Evolutionary conservation across 2,329 filamentous ascomycete genomes (phyloP).

Genomic region (Metarhizium humberi): DNA sequence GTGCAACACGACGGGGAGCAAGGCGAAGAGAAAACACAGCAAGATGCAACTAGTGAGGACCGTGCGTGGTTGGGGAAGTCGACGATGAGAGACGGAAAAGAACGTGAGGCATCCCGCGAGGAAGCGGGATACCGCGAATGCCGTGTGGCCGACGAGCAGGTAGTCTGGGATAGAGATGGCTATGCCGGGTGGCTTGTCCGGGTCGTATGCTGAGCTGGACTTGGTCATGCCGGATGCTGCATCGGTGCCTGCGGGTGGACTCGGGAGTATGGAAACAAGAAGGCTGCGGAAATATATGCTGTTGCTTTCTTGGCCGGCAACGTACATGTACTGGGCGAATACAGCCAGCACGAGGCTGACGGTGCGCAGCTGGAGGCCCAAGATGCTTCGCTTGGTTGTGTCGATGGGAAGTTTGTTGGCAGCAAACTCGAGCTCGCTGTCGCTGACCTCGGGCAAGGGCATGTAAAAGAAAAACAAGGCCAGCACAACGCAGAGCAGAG

Average conservation of each 20-base stretch:
- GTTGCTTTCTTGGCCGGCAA: constrained; percentile 61
- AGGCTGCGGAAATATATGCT: constrained; percentile 51
- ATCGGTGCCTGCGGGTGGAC: constrained; percentile 11
- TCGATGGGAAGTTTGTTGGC: constrained; percentile 40
- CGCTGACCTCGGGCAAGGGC: constrained; percentile 52
- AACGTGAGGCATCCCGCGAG: constrained; percentile 56
- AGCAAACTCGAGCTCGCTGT: constrained; percentile 42
- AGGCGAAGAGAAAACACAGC: constrained; percentile 48
- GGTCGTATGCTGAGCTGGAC: constrained; percentile 17
- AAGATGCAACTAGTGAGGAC: constrained; percentile 55
- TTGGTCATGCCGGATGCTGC: constrained; percentile 14
- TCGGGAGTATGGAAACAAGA: constrained; percentile 31
- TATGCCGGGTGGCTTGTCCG: constrained; percentile 33
- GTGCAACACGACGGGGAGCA: constrained; percentile 37
- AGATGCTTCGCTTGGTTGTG: constrained; percentile 36
- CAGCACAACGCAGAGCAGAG: constrained; percentile 61
- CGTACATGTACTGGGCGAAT: constrained; percentile 69
- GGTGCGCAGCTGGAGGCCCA: constrained; percentile 44
- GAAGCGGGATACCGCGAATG: constrained; percentile 68
- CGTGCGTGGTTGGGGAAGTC: constrained; percentile 56
- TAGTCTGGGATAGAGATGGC: constrained; percentile 52
- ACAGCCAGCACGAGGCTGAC: constrained; percentile 60
- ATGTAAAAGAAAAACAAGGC: constrained; percentile 62
- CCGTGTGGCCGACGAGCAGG: constrained; percentile 61
- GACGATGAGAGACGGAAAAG: constrained; percentile 34